Evolutionary conservation across 2,329 filamentous ascomycete species (phyloP).

Genomic region (Cladobotryum mycophilum): DNA sequence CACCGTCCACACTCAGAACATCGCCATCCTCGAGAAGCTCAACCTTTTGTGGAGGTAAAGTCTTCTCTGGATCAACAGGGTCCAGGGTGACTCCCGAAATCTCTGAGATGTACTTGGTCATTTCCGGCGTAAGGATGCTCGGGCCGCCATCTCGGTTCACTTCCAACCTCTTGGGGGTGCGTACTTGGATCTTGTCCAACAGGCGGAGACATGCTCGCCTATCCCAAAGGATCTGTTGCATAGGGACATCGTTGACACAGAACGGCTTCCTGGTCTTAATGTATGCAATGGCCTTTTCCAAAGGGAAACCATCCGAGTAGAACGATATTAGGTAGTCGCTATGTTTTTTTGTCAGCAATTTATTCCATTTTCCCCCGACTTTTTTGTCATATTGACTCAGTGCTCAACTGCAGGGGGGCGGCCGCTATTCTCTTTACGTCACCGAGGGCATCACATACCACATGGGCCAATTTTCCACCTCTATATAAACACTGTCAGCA

Average conservation of each 20-base stretch:
- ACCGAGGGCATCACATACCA: constrained; percentile 50
- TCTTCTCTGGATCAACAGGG: constrained; percentile 57
- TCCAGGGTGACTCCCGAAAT: constrained; percentile 72
- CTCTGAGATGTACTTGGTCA: constrained; percentile 73
- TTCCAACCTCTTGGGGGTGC: constrained; percentile 81
- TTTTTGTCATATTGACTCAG: not conserved
- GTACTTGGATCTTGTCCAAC: constrained; percentile 81
- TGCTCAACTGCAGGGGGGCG: constrained; percentile 11
- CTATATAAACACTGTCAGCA: constrained; percentile 30
- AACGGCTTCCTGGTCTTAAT: constrained; percentile 90
- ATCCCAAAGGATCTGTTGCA: constrained; percentile 98
- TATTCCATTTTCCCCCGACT: not conserved
- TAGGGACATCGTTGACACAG: constrained; percentile 93
- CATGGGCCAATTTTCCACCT: constrained; percentile 91
- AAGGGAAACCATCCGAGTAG: constrained; percentile 93
- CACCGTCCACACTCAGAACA: constrained; percentile 79
- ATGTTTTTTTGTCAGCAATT: constrained; percentile 13
- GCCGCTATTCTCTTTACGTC: constrained; percentile 29
- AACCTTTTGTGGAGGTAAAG: constrained; percentile 63
- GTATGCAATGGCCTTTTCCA: constrained; percentile 96
- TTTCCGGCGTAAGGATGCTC: constrained; percentile 66
- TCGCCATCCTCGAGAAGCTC: constrained; percentile 88
- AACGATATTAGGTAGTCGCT: constrained; percentile 95
- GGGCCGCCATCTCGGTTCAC: constrained; percentile 92
- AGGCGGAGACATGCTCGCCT: constrained; percentile 82